A percentile compares a stretch with the other conserved stretches of the same genome.
These are phyloP conservation scores for Pseudonitzschia delicatissima DNA, from an alignment of 108 stramenopile species.

Conservation along the genomic window DNA sequence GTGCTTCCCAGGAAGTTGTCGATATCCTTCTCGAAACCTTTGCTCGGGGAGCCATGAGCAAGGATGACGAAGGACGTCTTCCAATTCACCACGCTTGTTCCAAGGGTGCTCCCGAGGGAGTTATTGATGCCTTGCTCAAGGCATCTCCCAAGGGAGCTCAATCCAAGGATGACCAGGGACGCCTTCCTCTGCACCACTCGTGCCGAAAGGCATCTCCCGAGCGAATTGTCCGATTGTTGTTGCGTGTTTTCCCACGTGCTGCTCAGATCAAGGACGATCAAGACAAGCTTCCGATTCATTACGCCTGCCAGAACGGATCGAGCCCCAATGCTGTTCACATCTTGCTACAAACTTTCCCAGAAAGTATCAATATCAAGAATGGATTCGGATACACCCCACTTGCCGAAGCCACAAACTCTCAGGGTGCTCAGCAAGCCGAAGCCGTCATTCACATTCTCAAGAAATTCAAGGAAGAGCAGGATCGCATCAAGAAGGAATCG, in stretches of 20 bases:
- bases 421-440: constrained; percentile 73
- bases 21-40: constrained; percentile 61
- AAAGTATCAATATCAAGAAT: constrained; percentile 78
- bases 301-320: constrained; percentile 79
- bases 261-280: constrained; percentile 87
- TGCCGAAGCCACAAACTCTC: constrained; percentile 67
- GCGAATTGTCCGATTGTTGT: constrained; percentile 59
- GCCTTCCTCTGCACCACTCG: constrained; percentile 78
- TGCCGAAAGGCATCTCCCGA: constrained; percentile 79
- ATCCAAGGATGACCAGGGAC: constrained; percentile 82
- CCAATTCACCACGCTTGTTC: constrained; percentile 87
- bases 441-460: constrained; percentile 72
- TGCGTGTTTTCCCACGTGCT: constrained; percentile 80
- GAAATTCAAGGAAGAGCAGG: constrained; percentile 75
- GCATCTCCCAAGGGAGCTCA: constrained; percentile 83
- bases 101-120: constrained; percentile 75
- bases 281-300: constrained; percentile 85
- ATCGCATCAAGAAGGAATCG: constrained; percentile 34
- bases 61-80: constrained; percentile 83
- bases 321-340: constrained; percentile 57
- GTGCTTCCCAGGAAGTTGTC: constrained; percentile 68
- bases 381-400: constrained; percentile 85
- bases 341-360: constrained; percentile 75
- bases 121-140: constrained; percentile 74
- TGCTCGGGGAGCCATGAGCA: constrained; percentile 68